Conservation (phyloP, 139 green algal species). For the Chlamydomonas sphaeroides region DNA sequence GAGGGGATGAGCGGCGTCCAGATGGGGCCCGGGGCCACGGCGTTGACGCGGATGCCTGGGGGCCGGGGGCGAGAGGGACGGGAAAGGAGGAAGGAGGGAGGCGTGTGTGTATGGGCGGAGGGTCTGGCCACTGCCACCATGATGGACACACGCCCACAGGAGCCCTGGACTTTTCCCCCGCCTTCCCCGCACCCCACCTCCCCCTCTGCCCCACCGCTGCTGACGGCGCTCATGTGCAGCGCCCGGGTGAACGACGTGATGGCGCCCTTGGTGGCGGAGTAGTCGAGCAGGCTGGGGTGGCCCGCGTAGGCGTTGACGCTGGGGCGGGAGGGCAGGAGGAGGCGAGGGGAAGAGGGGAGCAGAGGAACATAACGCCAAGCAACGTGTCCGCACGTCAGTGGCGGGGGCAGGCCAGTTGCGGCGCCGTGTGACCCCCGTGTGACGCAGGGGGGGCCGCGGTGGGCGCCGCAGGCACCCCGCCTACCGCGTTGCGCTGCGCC, state of each 20-base stretch:
- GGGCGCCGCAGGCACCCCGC: too few species aligned
- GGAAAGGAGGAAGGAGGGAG: not conserved
- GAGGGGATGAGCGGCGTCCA: slow-evolving; percentile 78
- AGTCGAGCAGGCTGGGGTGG: slow-evolving; percentile 50
- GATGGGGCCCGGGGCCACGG: slow-evolving; percentile 77
- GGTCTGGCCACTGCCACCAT: too few species aligned
- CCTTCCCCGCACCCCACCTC: too few species aligned
- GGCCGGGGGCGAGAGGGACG: not conserved
- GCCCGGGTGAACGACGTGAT: slow-evolving; percentile 71
- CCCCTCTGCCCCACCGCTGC: slow-evolving; percentile 13
- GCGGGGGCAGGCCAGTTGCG: too few species aligned
- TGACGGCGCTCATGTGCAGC: slow-evolving; percentile 39
- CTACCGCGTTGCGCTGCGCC: too few species aligned
- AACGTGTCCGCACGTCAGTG: too few species aligned
- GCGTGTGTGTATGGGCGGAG: not conserved
- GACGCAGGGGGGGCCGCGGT: too few species aligned
- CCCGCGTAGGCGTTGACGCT: slow-evolving; percentile 69
- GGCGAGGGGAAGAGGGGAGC: not conserved
- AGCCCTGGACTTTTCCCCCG: too few species aligned
- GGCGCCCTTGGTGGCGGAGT: slow-evolving; percentile 69
- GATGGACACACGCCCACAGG: too few species aligned
- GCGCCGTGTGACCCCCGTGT: too few species aligned
- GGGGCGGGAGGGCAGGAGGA: not conserved
- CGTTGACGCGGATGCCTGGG: slow-evolving; percentile 77
- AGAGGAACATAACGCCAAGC: too few species aligned